Base-by-base conservation (phyloP, 805 yeast genomes). In the Starmerella riodocensis region DNA sequence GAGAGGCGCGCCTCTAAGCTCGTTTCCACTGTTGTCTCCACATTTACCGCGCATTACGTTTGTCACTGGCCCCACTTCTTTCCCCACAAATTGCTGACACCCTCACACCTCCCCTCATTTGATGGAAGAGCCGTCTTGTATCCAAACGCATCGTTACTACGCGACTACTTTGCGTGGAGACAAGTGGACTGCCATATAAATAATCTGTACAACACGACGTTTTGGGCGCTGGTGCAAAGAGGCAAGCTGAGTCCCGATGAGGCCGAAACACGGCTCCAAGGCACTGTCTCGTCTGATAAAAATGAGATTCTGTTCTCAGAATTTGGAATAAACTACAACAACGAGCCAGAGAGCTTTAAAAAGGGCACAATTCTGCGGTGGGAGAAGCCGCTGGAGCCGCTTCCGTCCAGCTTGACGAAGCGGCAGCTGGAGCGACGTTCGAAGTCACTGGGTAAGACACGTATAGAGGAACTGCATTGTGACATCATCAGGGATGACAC, bases 101-200 rank as follows among this genome's bases (percentile, higher is more conserved):
- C 64, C 1, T 69, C 64, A 12, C 67, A 76, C 42, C 56, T 88
- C 26, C 97, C 98, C 0, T 75, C 80, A 13, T 91, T 91, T 57
- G 98, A 91, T 58, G 85, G 93, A 0, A 64, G 98, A 34, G 93
- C 93, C 2, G 91, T 91, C 7, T 60, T 74, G 1, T 91, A 91
- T 50, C 98, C 98, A 0, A 73, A 68, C 39, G 47, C 64, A 14
- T 52, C 62, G 4, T 61, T 65, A 1, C 64, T 88, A 1, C 66
- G 82, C 40, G 97, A 88, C 57, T 91, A 91, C 55, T 70, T 91
- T 47, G 64, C 80, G 41, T 91, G 98, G 98, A 69, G 98, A 49
- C 96, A 83, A 55, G 97, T 78, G 1, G 98, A 91, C 56, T 91
- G 69, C 37, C 98, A 91, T 61, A 91, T 91, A 40, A 91, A 91